Base-by-base conservation (phyloP, 2,329 filamentous ascomycete genomes). In the Aspergillus sp. region DNA sequence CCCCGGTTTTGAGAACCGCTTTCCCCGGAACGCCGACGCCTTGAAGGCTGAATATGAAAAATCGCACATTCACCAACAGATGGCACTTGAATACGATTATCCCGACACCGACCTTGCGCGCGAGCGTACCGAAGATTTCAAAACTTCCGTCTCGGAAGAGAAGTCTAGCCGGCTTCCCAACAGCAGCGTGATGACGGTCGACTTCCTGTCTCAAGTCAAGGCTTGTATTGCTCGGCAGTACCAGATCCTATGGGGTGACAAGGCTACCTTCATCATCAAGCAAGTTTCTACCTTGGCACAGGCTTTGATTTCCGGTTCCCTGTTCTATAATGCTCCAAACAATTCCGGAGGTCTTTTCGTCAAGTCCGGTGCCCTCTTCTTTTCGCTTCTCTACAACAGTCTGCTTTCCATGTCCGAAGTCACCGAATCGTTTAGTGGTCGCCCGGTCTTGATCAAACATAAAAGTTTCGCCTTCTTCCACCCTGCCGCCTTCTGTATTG, bases 321-420 rank as follows among this genome's bases (percentile, higher is more conserved):
- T 90, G 3, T 90, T 90, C 73, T 90, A 90, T 73, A 81, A 87
- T 57, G 84, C 87, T 0, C 82, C 86, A 0, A 60, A 75, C 24
- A 85, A 82, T 53, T 84, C 85, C 0, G 78, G 74, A 1, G 88
- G 87, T 9, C 73, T 90, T 0, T 90, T 90, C 70, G 69, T 84
- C 65, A 89, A 89, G 65, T 81, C 82, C 0, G 88, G 87, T 55
- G 82, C 86, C 0, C 74, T 88, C 4, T 90, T 90, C 78, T 83
- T 90, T 54, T 78, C 87, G 0, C 76, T 90, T 0, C 76, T 90
- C 0, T 87, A 84, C 72, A 87, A 89, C 67, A 78, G 80, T 57
- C 73, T 90, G 7, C 69, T 89, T 1, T 81, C 86, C 22, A 85
- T 90, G 80, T 82, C 86, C 1, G 88, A 91, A 71, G 87, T 90